A percentile compares a stretch with the other conserved stretches of the same genome.
Conservation (phyloP, 441 rosid species). For the Gossypium aridum region DNA sequence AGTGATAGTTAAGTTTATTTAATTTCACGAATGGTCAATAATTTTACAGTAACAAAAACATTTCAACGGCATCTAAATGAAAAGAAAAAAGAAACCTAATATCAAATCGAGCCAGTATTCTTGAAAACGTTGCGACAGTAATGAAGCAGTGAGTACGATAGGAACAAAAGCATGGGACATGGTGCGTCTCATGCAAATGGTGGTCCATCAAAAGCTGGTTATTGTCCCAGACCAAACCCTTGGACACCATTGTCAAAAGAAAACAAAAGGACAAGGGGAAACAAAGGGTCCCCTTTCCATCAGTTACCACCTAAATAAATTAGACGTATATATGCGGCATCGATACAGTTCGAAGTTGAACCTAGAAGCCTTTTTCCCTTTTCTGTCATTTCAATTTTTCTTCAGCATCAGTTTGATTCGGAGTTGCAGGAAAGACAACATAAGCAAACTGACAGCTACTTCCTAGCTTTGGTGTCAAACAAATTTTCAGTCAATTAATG, state of each 20-base stretch:
- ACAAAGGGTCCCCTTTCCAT: neutral
- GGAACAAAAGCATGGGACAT: slow-evolving; percentile 3
- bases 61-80: neutral
- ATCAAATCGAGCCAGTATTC: neutral
- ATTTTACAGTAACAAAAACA: neutral
- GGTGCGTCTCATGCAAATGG: neutral
- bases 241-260: neutral
- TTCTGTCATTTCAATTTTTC: neutral
- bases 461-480: neutral
- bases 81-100: neutral
- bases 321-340: neutral
- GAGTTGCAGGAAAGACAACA: slow-evolving; percentile 3
- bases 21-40: neutral
- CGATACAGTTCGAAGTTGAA: neutral
- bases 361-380: neutral
- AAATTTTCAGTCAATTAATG: neutral
- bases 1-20: neutral
- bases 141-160: neutral
- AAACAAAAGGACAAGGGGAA: neutral
- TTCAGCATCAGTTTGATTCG: neutral
- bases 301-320: neutral
- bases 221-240: neutral
- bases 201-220: neutral
- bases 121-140: neutral
- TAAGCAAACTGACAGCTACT: neutral